Base-by-base conservation (phyloP, 2,329 filamentous ascomycete genomes). In the Epichloe festucae region DNA sequence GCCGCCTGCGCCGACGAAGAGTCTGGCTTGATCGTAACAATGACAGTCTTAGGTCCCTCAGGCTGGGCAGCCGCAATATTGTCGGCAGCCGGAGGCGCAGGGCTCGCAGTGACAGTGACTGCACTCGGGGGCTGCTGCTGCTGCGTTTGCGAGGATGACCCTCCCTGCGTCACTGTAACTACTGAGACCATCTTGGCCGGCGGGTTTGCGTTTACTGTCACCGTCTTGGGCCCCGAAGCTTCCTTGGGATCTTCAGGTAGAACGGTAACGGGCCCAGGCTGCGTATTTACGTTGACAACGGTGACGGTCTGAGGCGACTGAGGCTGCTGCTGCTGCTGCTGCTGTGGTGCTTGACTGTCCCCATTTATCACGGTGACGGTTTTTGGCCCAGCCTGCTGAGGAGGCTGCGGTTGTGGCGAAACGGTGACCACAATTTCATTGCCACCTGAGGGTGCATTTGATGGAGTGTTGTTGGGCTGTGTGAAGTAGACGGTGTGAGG, bases 201-300 rank as follows among this genome's bases (percentile, higher is more conserved):
- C 2, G 56, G 51, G 15, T 56, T 54, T 17, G 56, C 55, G 36
- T 54, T 58, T 47, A 57, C 46, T 2, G 60, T 57, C 38, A 59
- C 54, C 34, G 60, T 58, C 51, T 55, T 55, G n/a, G 52, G 52
- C 11, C 51, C 57, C 31, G 40, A 23, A 12, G 52, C 36, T 38
- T 42, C n/a, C 21, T 41, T n/a, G 14, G 34, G 45, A 34, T n/a
- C 8, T 36, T 31, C 57, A 35, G 57, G 55, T 8, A 60, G 57
- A 27, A 62, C 50, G 27, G 58, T 62, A 43, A 60, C 38, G 15
- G 41, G 39, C n/a, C 3, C 34, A 38, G 34, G 14, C 12, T 49
- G 47, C 14, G 40, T 11, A 44, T 36, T 50, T 19, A 31, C 49
- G 11, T 39, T 46, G 49, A 46, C 19, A 14, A 41, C 52, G 15